These are phyloP conservation scores for Nitzschia sp. DNA, from an alignment of 108 stramenopile genomes.

Conservation along the genomic window DNA sequence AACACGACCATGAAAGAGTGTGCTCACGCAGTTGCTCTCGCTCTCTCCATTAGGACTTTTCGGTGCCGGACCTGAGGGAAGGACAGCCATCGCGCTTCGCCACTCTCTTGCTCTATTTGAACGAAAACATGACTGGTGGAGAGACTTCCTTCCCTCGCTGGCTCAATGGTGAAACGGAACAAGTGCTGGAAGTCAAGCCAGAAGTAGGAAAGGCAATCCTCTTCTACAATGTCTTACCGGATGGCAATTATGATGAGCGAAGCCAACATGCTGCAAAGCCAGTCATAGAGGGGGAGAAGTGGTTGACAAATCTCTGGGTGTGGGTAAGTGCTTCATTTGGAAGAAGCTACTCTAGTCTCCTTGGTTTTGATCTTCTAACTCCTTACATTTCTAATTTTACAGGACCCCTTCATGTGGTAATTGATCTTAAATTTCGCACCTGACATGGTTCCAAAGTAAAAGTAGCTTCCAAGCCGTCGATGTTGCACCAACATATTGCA, in stretches of 20 bases:
- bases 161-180: slow-evolving; percentile 43
- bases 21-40: too few relatives aligned
- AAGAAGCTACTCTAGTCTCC: neutral
- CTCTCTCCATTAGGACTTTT: slow-evolving; percentile 59
- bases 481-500: neutral
- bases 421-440: too few relatives aligned
- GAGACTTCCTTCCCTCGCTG: slow-evolving; percentile 63
- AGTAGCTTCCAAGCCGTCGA: neutral
- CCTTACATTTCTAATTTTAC: neutral
- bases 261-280: slow-evolving; percentile 67
- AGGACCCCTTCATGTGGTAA: slow-evolving; percentile 1
- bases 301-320: slow-evolving; percentile 72
- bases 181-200: slow-evolving; percentile 40
- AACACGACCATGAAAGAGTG: too few relatives aligned
- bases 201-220: slow-evolving; percentile 57
- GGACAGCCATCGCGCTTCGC: slow-evolving; percentile 55
- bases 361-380: neutral
- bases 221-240: slow-evolving; percentile 40
- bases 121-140: slow-evolving; percentile 51
- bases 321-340: slow-evolving; percentile 31
- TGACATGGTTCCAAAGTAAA: neutral
- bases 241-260: slow-evolving; percentile 80
- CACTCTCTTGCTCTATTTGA: slow-evolving; percentile 69
- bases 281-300: slow-evolving; percentile 60
- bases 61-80: slow-evolving; percentile 40